Conservation (phyloP, 2,329 filamentous ascomycete genomes). For the Colletotrichum camelliae region DNA sequence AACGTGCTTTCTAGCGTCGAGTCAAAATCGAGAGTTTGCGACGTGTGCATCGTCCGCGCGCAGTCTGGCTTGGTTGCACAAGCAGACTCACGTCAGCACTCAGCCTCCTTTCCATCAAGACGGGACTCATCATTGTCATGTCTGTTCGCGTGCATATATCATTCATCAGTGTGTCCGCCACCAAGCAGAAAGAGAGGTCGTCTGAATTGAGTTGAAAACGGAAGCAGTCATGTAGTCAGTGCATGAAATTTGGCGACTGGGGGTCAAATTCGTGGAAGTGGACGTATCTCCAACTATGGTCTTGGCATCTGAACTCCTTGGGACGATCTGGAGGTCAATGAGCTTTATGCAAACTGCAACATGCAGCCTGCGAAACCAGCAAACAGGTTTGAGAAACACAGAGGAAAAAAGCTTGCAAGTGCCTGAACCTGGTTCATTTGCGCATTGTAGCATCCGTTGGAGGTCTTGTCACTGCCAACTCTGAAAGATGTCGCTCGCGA, state of each 20-base stretch:
- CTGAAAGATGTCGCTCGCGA: not conserved
- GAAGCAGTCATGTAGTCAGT: not conserved
- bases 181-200: not conserved
- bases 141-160: not conserved
- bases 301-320: conserved; percentile 3
- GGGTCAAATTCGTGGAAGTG: not conserved
- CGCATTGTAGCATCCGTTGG: not conserved
- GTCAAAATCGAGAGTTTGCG: not conserved
- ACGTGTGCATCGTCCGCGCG: not conserved
- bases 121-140: not conserved
- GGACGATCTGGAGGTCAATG: conserved; percentile 2
- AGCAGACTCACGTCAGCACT: not conserved
- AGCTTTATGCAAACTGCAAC: not conserved
- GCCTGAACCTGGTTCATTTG: not conserved
- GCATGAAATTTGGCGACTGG: not conserved
- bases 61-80: not conserved
- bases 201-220: not conserved
- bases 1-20: conserved; percentile 6
- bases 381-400: not conserved
- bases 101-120: not conserved
- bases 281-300: not conserved
- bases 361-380: not conserved
- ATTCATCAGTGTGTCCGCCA: not conserved
- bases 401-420: not conserved
- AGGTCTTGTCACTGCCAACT: not conserved